Percentiles rank a stretch among this genome's conserved stretches.
Conservation (phyloP, 305 asterid genomes). For the Fraxinus baroniana region DNA sequence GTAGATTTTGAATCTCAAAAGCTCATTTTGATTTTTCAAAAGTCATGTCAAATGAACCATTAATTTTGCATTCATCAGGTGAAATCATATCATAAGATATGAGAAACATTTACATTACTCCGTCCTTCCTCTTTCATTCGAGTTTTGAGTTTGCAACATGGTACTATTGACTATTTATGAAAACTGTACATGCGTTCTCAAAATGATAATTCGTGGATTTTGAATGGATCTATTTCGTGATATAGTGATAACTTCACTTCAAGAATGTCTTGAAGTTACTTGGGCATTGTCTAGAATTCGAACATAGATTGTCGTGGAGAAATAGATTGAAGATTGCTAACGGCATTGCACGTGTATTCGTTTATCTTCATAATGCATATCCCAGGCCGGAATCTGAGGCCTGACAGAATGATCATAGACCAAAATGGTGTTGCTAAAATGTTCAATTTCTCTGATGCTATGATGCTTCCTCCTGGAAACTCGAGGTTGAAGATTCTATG, state of each 20-base stretch:
- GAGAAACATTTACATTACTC: background rate
- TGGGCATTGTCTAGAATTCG: background rate
- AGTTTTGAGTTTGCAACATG: too few species aligned
- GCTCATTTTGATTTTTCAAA: too few species aligned
- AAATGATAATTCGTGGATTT: background rate
- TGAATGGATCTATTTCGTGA: constrained; percentile 9
- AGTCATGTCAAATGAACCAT: too few species aligned
- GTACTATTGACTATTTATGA: too few species aligned
- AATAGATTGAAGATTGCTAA: background rate
- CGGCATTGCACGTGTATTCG: background rate
- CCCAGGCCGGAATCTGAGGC: background rate
- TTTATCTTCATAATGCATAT: background rate
- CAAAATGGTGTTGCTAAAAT: background rate
- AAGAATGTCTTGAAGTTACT: constrained; percentile 19
- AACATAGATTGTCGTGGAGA: background rate
- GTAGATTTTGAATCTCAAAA: too few species aligned
- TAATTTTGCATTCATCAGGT: background rate
- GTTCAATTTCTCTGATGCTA: background rate
- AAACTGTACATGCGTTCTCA: background rate
- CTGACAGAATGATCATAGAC: background rate
- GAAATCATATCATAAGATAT: background rate
- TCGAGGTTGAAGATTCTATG: background rate
- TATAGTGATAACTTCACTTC: background rate
- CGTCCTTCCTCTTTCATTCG: background rate
- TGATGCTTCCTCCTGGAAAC: background rate